phyloP scores from a whole-genome alignment of 2,329 filamentous ascomycete species.

The Exophiala spinifera region DNA sequence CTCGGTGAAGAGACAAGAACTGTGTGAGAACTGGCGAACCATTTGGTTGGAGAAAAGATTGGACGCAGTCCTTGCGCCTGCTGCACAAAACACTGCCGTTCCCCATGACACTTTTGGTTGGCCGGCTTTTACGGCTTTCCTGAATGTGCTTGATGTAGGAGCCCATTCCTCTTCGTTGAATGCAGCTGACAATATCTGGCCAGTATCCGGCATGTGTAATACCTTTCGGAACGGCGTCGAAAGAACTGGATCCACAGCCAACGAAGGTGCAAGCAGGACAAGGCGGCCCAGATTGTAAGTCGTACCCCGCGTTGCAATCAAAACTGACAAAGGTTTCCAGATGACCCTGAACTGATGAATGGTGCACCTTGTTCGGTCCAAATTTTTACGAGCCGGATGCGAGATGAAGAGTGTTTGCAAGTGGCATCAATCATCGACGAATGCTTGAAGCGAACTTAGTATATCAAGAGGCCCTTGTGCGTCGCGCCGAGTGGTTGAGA shows the following conservation, averaged over 20 bases:
- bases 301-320: background rate
- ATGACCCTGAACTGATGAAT: constrained; percentile 30
- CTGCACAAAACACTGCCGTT: constrained; percentile 51
- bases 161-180: background rate
- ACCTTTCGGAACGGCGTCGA: constrained; percentile 21
- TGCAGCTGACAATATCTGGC: constrained; percentile 1
- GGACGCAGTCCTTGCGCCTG: constrained; percentile 51
- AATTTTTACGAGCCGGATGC: constrained; percentile 31
- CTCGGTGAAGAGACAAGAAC: constrained; percentile 37
- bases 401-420: constrained; percentile 33
- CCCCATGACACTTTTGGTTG: constrained; percentile 45
- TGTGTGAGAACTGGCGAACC: constrained; percentile 42
- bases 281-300: constrained; percentile 28
- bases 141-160: constrained; percentile 54
- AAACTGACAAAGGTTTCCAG: constrained; percentile 7
- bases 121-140: constrained; percentile 47
- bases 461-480: background rate
- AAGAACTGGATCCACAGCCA: constrained; percentile 15
- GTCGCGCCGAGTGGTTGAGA: too few relatives aligned
- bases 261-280: constrained; percentile 14
- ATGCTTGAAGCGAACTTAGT: constrained; percentile 22
- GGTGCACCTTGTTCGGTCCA: constrained; percentile 33
- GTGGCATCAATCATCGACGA: constrained; percentile 31
- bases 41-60: constrained; percentile 44
- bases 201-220: constrained; percentile 25